phyloP scores from a whole-genome alignment of 2,329 filamentous ascomycete genomes.

The Monosporascus sp. region DNA sequence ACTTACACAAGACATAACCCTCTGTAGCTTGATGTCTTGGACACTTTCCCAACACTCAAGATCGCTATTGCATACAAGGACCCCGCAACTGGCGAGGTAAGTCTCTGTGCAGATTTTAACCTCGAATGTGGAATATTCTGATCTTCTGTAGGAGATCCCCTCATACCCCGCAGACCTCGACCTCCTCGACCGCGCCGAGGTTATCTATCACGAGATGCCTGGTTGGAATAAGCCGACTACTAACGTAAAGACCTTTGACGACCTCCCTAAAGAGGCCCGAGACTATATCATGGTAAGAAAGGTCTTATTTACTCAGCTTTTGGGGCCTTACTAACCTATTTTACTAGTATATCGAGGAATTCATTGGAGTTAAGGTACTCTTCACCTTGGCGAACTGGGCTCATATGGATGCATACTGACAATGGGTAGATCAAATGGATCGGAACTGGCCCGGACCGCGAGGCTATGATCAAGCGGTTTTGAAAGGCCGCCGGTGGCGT shows the following conservation, averaged over 20 bases:
- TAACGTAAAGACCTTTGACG: slow-evolving; percentile 41
- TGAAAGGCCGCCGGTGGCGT: not conserved
- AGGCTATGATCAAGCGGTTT: slow-evolving; percentile 11
- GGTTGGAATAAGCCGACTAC: slow-evolving; percentile 52
- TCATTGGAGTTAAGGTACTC: slow-evolving; percentile 7
- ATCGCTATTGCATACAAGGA: slow-evolving; percentile 49
- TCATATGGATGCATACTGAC: not conserved
- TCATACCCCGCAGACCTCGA: slow-evolving; percentile 50
- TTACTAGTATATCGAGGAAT: slow-evolving; percentile 5
- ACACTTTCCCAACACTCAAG: slow-evolving; percentile 58
- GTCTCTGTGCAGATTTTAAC: not conserved
- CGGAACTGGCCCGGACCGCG: slow-evolving; percentile 15
- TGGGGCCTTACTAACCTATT: not conserved
- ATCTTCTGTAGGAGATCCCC: slow-evolving; percentile 25
- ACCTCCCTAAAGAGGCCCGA: slow-evolving; percentile 46
- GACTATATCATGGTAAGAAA: slow-evolving; percentile 37
- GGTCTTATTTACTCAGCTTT: slow-evolving; percentile 22
- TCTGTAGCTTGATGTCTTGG: slow-evolving; percentile 49
- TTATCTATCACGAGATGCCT: slow-evolving; percentile 47
- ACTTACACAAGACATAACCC: too few species aligned
- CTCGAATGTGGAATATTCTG: not conserved
- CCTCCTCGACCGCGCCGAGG: slow-evolving; percentile 43
- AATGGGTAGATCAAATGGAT: slow-evolving; percentile 13
- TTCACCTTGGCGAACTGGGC: not conserved
- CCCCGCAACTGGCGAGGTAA: slow-evolving; percentile 20